These are phyloP conservation scores for Tetragonia tetragonoides DNA, from an alignment of 148 eudicot genomes.

Conservation along the genomic window DNA sequence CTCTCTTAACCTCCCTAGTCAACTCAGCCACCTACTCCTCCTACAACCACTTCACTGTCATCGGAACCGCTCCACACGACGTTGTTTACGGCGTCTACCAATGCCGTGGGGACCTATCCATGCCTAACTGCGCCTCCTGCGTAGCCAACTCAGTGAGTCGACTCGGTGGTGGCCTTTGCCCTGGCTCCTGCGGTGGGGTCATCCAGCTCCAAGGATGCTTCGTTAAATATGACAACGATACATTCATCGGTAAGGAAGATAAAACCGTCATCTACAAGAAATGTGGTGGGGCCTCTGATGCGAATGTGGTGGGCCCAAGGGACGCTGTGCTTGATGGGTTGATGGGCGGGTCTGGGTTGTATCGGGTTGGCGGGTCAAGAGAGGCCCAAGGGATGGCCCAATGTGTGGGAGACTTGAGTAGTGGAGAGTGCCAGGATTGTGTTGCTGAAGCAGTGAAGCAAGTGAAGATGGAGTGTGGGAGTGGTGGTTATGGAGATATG, in stretches of 20 bases:
- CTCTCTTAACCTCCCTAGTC: constrained; percentile 49
- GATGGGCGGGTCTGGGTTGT: constrained; percentile 27
- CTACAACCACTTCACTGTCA: constrained; percentile 46
- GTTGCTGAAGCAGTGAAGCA: constrained; percentile 35
- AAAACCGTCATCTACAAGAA: constrained; percentile 44
- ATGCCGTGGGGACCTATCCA: constrained; percentile 57
- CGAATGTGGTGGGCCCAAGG: constrained; percentile 19
- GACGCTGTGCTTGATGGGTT: constrained; percentile 45
- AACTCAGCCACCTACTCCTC: constrained; percentile 59
- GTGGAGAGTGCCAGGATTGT: constrained; percentile 52
- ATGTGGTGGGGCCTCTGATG: constrained; percentile 35
- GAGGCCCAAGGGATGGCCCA: constrained; percentile 50
- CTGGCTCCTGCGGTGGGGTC: constrained; percentile 38
- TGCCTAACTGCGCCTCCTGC: constrained; percentile 55
- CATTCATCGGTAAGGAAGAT: constrained; percentile 51
- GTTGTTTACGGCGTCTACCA: constrained; percentile 56
- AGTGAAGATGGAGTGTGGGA: constrained; percentile 45
- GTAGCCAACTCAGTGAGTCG: constrained; percentile 34
- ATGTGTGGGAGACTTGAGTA: constrained; percentile 54
- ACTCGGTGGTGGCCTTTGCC: constrained; percentile 33
- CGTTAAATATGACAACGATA: constrained; percentile 44
- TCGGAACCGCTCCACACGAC: constrained; percentile 34
- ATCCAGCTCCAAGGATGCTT: constrained; percentile 53
- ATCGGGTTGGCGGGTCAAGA: constrained; percentile 45
- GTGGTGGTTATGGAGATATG: constrained; percentile 40